Percentiles rank a stretch among this genome's conserved stretches.
phyloP scores from a whole-genome alignment of 2,329 filamentous ascomycete genomes.

The Pleomassaria siparia region DNA sequence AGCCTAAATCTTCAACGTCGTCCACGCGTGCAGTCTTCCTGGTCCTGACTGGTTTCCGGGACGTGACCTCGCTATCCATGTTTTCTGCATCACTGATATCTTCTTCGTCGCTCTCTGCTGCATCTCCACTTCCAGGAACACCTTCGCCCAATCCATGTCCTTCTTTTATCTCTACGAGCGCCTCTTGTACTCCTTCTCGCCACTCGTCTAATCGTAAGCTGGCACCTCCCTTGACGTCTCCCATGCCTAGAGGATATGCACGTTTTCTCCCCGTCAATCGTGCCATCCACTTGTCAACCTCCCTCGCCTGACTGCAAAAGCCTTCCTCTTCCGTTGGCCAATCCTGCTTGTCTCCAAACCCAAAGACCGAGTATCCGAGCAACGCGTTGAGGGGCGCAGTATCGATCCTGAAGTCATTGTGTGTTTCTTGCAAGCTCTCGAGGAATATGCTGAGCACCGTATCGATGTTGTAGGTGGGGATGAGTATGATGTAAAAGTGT shows the following conservation, averaged over 20 bases:
- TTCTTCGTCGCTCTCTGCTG: slow-evolving; percentile 80
- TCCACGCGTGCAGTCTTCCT: slow-evolving; percentile 56
- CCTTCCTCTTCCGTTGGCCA: slow-evolving; percentile 91
- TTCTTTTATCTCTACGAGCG: slow-evolving; percentile 61
- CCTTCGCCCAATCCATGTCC: slow-evolving; percentile 63
- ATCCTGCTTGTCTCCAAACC: slow-evolving; percentile 85
- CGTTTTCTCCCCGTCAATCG: slow-evolving; percentile 83
- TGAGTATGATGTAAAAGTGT: slow-evolving; percentile 78
- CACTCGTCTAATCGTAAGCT: slow-evolving; percentile 72
- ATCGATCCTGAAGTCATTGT: slow-evolving; percentile 95
- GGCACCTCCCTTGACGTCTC: slow-evolving; percentile 78
- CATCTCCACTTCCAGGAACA: slow-evolving; percentile 77
- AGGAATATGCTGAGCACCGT: slow-evolving; percentile 86
- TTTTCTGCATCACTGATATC: slow-evolving; percentile 57
- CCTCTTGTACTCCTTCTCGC: slow-evolving; percentile 71
- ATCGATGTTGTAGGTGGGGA: slow-evolving; percentile 95
- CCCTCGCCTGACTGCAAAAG: slow-evolving; percentile 88
- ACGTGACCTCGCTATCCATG: slow-evolving; percentile 37
- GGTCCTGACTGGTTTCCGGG: slow-evolving; percentile 42
- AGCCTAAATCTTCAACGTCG: slow-evolving; percentile 83
- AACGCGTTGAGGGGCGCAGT: slow-evolving; percentile 76
- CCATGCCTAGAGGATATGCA: slow-evolving; percentile 86
- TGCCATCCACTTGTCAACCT: slow-evolving; percentile 96
- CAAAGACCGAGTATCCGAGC: slow-evolving; percentile 89
- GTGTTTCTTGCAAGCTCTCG: slow-evolving; percentile 84